These are phyloP conservation scores for Phytophthora hybrid DNA, from an alignment of 352 stramenopile genomes.

Conservation along the genomic window DNA sequence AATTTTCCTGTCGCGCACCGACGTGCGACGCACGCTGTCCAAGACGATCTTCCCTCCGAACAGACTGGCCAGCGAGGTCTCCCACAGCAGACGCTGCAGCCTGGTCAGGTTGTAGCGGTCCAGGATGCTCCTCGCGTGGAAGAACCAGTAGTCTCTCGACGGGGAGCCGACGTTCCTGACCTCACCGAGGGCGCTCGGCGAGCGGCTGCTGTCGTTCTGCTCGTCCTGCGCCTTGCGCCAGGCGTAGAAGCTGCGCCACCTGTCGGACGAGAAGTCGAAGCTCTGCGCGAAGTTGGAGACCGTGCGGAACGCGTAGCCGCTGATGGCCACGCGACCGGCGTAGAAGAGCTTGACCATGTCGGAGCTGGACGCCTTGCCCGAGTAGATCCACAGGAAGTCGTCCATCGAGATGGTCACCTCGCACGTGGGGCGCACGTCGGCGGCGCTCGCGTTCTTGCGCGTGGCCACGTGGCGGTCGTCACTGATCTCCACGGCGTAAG, in stretches of 20 bases:
- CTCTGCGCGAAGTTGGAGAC: conserved; percentile 85
- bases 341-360: conserved; percentile 88
- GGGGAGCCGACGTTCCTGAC: conserved; percentile 58
- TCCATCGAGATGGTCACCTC: conserved; percentile 89
- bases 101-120: conserved; percentile 72
- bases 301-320: conserved; percentile 83
- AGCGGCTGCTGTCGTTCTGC: conserved; percentile 40
- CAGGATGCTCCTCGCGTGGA: conserved; percentile 65
- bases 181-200: conserved; percentile 48
- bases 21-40: conserved; percentile 49
- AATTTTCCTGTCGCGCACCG: conserved; percentile 23
- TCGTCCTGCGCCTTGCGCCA: conserved; percentile 60
- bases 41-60: conserved; percentile 74
- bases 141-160: conserved; percentile 80
- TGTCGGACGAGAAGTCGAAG: conserved; percentile 88
- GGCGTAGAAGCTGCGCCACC: conserved; percentile 81
- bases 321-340: conserved; percentile 78
- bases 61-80: conserved; percentile 71
- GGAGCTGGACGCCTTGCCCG: conserved; percentile 79
- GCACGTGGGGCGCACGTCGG: conserved; percentile 62
- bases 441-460: conserved; percentile 59
- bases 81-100: conserved; percentile 79
- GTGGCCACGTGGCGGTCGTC: conserved; percentile 59
- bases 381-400: conserved; percentile 90
- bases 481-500: conserved; percentile 75